Evolutionary conservation across 148 eudicot genomes (phyloP).

Genomic region (Salicornia ramosissima): DNA sequence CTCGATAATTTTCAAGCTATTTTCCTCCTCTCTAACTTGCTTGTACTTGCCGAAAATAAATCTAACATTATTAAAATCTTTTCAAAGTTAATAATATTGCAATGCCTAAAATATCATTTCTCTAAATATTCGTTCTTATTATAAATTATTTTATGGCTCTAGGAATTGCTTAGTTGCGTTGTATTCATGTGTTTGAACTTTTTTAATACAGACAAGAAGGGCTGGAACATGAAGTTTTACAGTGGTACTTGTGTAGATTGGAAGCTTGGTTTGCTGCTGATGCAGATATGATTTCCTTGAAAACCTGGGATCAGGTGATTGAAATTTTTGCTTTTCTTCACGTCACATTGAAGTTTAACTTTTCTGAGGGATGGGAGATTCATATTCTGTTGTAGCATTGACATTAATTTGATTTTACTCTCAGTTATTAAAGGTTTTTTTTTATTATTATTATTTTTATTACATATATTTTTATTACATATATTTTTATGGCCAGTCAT

Average conservation of each 20-base stretch:
- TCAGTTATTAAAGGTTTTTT: too few species aligned
- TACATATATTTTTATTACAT: too few species aligned
- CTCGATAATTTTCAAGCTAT: too few species aligned
- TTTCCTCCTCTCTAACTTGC: too few species aligned
- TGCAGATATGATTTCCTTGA: constrained; percentile 93
- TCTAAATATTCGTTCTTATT: too few species aligned
- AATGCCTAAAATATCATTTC: too few species aligned
- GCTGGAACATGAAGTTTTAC: constrained; percentile 79
- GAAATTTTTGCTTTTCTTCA: neutral
- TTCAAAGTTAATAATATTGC: too few species aligned
- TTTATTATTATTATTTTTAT: too few species aligned
- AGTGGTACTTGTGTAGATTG: constrained; percentile 96
- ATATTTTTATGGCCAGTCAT: too few species aligned
- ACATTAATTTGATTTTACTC: too few species aligned
- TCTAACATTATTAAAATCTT: too few species aligned
- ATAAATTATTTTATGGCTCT: neutral
- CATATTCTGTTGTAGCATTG: neutral
- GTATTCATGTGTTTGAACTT: constrained; percentile 6
- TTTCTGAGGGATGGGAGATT: neutral
- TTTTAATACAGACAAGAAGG: constrained; percentile 71
- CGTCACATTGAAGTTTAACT: neutral
- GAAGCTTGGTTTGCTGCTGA: constrained; percentile 99
- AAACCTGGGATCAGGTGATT: constrained; percentile 94
- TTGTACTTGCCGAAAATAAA: too few species aligned
- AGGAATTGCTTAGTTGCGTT: neutral